These are phyloP conservation scores for Monosporozyma siamensis DNA, from an alignment of 805 yeast genomes.

Conservation along the genomic window DNA sequence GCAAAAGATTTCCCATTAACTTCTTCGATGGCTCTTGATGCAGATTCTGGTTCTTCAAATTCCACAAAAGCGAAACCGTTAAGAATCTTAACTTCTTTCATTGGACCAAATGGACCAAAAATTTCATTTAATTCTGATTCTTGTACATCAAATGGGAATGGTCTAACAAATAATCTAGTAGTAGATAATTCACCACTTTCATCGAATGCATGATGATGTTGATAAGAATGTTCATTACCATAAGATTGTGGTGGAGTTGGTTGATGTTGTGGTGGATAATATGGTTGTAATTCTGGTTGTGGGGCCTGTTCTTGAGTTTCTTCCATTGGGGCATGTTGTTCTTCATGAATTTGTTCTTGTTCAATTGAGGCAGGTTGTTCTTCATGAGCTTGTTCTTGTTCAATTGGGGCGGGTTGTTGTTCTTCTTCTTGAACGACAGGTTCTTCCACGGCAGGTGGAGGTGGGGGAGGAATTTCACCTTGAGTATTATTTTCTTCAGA, in stretches of 20 bases:
- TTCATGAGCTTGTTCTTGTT: background rate
- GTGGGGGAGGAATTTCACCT: constrained; percentile 3
- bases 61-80: constrained; percentile 88
- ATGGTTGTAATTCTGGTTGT: constrained; percentile 16
- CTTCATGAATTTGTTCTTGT: background rate
- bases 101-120: constrained; percentile 56
- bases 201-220: constrained; percentile 11
- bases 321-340: constrained; percentile 10
- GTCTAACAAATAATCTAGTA: constrained; percentile 50
- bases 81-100: constrained; percentile 58
- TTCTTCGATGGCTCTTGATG: constrained; percentile 63
- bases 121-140: constrained; percentile 59
- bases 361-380: constrained; percentile 7
- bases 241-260: constrained; percentile 15
- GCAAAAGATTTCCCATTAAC: constrained; percentile 65
- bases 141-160: constrained; percentile 45
- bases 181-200: constrained; percentile 33
- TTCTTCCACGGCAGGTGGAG: constrained; percentile 2
- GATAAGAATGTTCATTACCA: constrained; percentile 11
- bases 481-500: constrained; percentile 2
- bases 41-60: constrained; percentile 63
- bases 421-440: background rate
- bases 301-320: constrained; percentile 9
- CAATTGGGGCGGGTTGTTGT: constrained; percentile 5
- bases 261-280: constrained; percentile 11